phyloP scores from a whole-genome alignment of 176 grass and related monocot genomes.

The Zea luxurians region DNA sequence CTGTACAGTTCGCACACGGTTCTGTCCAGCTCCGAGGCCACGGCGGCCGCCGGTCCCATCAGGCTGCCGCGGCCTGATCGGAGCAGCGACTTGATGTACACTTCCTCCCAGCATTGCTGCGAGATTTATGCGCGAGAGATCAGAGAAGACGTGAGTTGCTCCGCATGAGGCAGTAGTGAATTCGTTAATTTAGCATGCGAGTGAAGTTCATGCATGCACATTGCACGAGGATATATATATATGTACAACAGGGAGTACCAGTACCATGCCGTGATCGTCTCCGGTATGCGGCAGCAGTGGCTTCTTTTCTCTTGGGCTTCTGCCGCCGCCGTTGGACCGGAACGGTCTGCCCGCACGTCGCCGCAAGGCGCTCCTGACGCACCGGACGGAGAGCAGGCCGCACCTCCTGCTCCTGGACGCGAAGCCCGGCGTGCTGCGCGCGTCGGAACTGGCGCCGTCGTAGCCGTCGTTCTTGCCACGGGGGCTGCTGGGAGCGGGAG shows the following conservation, averaged over 20 bases:
- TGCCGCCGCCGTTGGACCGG: neutral
- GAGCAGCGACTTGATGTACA: slow-evolving; percentile 55
- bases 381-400: slow-evolving; percentile 61
- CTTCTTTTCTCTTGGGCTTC: neutral
- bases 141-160: slow-evolving; percentile 1
- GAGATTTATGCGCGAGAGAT: neutral
- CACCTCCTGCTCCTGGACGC: slow-evolving; percentile 51
- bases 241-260: neutral
- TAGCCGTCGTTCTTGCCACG: slow-evolving; percentile 19
- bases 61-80: neutral
- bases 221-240: neutral
- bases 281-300: slow-evolving; percentile 31
- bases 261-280: slow-evolving; percentile 38
- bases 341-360: slow-evolving; percentile 17
- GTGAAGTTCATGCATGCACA: neutral
- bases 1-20: slow-evolving; percentile 35
- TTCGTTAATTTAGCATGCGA: neutral
- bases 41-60: slow-evolving; percentile 5
- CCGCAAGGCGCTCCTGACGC: slow-evolving; percentile 48
- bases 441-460: slow-evolving; percentile 41
- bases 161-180: neutral
- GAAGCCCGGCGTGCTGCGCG: slow-evolving; percentile 46
- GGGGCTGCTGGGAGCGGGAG: neutral
- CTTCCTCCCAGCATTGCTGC: slow-evolving; percentile 73
- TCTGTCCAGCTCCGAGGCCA: slow-evolving; percentile 46